These are phyloP conservation scores for Cucumis melo DNA, from an alignment of 306 rosid species.

Conservation along the genomic window DNA sequence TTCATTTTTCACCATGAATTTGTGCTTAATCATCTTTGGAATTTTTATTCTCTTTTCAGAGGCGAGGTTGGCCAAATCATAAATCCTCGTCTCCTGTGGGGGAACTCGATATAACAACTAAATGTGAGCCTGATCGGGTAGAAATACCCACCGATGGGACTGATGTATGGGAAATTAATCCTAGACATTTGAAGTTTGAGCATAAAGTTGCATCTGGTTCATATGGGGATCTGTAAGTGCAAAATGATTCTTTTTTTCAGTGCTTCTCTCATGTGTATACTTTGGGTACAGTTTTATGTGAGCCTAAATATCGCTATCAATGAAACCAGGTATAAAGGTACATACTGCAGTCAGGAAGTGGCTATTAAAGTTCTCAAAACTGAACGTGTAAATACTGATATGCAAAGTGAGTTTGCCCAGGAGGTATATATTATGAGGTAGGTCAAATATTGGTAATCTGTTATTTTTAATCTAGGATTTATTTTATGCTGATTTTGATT, in stretches of 20 bases:
- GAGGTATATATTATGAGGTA: slow-evolving; percentile 97
- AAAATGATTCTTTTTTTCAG: background rate
- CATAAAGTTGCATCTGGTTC: slow-evolving; percentile 85
- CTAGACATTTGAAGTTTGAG: slow-evolving; percentile 59
- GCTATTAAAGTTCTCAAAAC: slow-evolving; percentile 94
- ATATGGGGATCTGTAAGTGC: slow-evolving; percentile 86
- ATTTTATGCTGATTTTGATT: background rate
- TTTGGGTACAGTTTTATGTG: background rate
- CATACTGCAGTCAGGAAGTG: slow-evolving; percentile 84
- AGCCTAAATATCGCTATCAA: slow-evolving; percentile 2
- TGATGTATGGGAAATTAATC: slow-evolving; percentile 96
- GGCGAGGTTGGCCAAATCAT: slow-evolving; percentile 34
- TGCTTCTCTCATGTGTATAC: background rate
- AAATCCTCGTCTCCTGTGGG: slow-evolving; percentile 35
- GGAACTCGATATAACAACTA: slow-evolving; percentile 32
- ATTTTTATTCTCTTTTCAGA: slow-evolving; percentile 31
- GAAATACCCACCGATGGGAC: slow-evolving; percentile 78
- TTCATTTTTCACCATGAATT: background rate
- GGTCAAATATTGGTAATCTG: slow-evolving; percentile 8
- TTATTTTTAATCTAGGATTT: background rate
- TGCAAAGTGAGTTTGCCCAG: slow-evolving; percentile 85
- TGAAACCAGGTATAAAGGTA: slow-evolving; percentile 70
- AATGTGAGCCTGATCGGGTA: slow-evolving; percentile 47
- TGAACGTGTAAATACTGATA: slow-evolving; percentile 63
- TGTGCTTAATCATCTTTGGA: slow-evolving; percentile 12